These are phyloP conservation scores for Eleusine indica DNA, from an alignment of 176 grass and related monocot species.

Conservation along the genomic window DNA sequence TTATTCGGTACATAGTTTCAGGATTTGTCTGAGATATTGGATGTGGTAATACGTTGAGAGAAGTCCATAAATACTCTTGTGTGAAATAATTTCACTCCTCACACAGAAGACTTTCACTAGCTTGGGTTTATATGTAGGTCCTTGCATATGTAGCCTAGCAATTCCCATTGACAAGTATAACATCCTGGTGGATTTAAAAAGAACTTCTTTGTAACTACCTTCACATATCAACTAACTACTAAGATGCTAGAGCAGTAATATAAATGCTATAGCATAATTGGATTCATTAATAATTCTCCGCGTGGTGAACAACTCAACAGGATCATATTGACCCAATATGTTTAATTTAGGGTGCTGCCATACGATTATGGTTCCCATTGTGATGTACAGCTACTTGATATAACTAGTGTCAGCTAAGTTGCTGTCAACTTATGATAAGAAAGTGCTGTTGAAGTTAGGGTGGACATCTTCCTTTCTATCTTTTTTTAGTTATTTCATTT, in stretches of 20 bases:
- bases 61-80: background rate
- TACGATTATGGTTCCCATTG: background rate
- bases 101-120: background rate
- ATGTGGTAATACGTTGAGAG: background rate
- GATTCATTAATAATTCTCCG: background rate
- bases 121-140: background rate
- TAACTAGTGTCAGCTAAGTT: conserved; percentile 3
- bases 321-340: too few relatives aligned
- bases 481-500: conserved; percentile 7
- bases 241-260: background rate
- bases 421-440: background rate
- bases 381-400: background rate
- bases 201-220: background rate
- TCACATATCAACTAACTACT: background rate
- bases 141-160: background rate
- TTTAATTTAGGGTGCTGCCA: too few relatives aligned
- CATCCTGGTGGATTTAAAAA: background rate
- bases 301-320: too few relatives aligned
- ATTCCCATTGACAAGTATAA: background rate
- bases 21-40: conserved; percentile 1
- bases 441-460: conserved; percentile 22
- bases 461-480: background rate
- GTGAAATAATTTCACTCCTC: background rate
- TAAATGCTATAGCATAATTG: background rate
- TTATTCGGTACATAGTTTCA: background rate